A percentile compares a stretch with the other conserved stretches of the same genome.
Conservation (phyloP, 345 rosid species). For the Eucalyptus regnans region DNA sequence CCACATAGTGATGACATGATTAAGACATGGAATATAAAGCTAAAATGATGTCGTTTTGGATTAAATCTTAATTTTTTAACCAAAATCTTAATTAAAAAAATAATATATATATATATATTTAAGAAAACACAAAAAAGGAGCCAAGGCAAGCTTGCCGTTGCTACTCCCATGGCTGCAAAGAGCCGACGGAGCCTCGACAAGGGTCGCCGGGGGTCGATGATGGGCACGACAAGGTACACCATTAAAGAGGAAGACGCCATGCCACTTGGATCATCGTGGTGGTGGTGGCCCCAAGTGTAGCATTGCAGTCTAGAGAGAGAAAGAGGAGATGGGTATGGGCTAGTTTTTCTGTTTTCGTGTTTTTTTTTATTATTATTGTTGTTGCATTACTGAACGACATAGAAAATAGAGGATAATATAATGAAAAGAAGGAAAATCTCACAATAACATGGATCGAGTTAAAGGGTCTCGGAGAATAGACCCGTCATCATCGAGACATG, state of each 20-base stretch:
- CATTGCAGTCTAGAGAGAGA: background rate
- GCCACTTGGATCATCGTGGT: background rate
- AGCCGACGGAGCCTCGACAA: too few species aligned
- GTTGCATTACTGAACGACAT: background rate
- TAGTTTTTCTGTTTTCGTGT: background rate
- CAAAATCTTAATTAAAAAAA: too few species aligned
- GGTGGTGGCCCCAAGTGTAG: background rate
- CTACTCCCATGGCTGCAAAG: too few species aligned
- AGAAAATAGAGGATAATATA: background rate
- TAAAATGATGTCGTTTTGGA: too few species aligned
- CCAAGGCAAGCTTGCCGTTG: too few species aligned
- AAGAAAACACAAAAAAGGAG: too few species aligned
- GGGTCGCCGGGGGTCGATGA: rapidly evolving
- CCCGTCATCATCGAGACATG: too few species aligned
- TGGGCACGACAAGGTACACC: background rate
- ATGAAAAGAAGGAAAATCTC: background rate
- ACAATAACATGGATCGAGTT: background rate
- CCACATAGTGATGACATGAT: rapidly evolving
- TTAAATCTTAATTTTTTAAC: too few species aligned
- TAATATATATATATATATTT: too few species aligned
- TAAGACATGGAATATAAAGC: rapidly evolving
- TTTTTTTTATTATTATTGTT: background rate
- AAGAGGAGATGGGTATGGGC: background rate
- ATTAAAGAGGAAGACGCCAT: background rate
- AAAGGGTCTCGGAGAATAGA: too few species aligned